Conservation (phyloP, 106 monocot species). For the Dioscorea alata region DNA sequence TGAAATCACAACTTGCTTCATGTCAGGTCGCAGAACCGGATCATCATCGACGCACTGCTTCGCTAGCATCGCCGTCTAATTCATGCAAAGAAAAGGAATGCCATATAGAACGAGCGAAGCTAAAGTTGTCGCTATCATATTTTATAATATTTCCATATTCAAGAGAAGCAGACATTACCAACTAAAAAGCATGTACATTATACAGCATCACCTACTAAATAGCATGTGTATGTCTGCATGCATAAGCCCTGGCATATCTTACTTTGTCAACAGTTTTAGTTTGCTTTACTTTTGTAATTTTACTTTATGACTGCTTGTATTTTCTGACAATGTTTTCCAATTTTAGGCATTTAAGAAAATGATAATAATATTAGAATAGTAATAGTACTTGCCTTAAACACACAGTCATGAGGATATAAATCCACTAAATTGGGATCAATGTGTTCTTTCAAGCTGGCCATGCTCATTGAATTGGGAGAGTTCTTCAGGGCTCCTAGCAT, state of each 20-base stretch:
- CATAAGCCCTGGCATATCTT: too few species aligned
- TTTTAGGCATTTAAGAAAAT: background rate
- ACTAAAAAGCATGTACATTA: too few species aligned
- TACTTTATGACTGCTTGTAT: too few species aligned
- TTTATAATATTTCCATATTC: too few species aligned
- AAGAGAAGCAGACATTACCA: too few species aligned
- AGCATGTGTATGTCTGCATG: too few species aligned
- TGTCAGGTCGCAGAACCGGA: slow-evolving; percentile 80
- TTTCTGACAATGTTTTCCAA: background rate
- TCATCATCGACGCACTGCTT: slow-evolving; percentile 98
- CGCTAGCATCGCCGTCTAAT: slow-evolving; percentile 81
- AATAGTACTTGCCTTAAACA: slow-evolving; percentile 57
- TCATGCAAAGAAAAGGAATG: background rate
- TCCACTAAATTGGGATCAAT: slow-evolving; percentile 82
- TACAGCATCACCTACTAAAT: too few species aligned
- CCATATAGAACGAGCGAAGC: too few species aligned
- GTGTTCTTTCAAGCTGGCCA: slow-evolving; percentile 63
- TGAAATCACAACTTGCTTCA: slow-evolving; percentile 92
- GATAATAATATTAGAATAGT: background rate
- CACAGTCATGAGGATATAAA: slow-evolving; percentile 91
- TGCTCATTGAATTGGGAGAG: slow-evolving; percentile 60
- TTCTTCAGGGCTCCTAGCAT: slow-evolving; percentile 80
- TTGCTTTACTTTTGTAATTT: too few species aligned
- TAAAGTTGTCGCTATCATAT: too few species aligned
- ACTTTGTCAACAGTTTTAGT: too few species aligned